Evolutionary conservation across 2,329 filamentous ascomycete species (phyloP).

Genomic region (Paraphaeosphaeria sporulosa): DNA sequence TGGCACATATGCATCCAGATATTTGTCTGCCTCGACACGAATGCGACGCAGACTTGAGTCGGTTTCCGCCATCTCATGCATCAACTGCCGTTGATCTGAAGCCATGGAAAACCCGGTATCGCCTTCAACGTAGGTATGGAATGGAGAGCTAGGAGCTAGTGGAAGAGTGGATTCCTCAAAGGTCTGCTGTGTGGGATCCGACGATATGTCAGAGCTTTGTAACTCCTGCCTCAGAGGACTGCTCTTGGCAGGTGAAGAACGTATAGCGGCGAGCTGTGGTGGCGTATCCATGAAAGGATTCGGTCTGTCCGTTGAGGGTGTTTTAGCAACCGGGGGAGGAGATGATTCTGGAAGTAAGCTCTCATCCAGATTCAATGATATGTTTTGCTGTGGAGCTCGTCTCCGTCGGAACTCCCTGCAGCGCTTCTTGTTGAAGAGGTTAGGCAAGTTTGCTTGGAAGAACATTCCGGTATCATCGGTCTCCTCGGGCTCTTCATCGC

Average conservation of each 20-base stretch:
- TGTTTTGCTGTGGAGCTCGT: constrained; percentile 37
- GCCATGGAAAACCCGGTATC: constrained; percentile 34
- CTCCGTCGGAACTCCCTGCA: constrained; percentile 30
- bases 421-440: constrained; percentile 33
- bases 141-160: constrained; percentile 42
- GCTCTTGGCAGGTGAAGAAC: constrained; percentile 41
- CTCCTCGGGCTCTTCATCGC: constrained; percentile 33
- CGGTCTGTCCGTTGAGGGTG: constrained; percentile 22
- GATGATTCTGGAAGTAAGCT: constrained; percentile 44
- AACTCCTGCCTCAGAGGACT: constrained; percentile 46
- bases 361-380: constrained; percentile 41
- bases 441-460: constrained; percentile 44
- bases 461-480: constrained; percentile 50
- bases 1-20: constrained; percentile 42
- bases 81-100: constrained; percentile 43
- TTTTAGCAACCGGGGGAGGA: constrained; percentile 29
- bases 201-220: constrained; percentile 34
- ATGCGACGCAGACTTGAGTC: constrained; percentile 38
- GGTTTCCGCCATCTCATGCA: constrained; percentile 40
- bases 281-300: constrained; percentile 45
- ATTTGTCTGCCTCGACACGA: constrained; percentile 43
- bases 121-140: constrained; percentile 39
- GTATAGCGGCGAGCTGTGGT: constrained; percentile 35
- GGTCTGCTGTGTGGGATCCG: constrained; percentile 26
- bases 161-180: constrained; percentile 42